Base-by-base conservation (phyloP, 306 rosid species). In the Cucurbita ficifolia region DNA sequence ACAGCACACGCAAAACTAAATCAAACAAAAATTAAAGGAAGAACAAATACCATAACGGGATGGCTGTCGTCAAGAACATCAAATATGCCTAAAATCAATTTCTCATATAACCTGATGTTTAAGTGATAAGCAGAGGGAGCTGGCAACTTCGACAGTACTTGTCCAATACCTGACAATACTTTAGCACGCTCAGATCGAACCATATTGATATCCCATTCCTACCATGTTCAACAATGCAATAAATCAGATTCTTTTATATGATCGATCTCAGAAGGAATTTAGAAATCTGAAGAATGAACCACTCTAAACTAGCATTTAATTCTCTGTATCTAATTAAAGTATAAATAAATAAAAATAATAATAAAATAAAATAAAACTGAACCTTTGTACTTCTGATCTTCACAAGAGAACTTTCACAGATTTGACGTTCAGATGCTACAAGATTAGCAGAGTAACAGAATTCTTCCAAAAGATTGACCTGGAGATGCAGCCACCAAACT, bases 41-140 rank as follows among this genome's bases (percentile, higher is more conserved):
- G 72, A 71, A 65, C 43, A 61, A 68, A 52, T 81, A 83, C 86
- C 81, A 14, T 76, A 62, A 77, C 67, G 74, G 84, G 79, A 70
- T 86, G 90, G 76, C 84, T 76, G 76, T 83, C 87, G 16, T 83
- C 87, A 69, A 81, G 82, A 68, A 69, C 75, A 69, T 83, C 90
- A 79, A 86, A 77, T 33, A 86, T 49, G 2, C 86, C 77, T 49
- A 83, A 68, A 45, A 86, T 86, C 72, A 86, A 72, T 78, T 77
- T 86, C 84, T 81, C 86, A 43, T 86, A 86, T 42, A 86, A 72
- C 76, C 84, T 77, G 64, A 86, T 63, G 73, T 86, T 86, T 74
- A 83, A 78, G 76, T 81, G 85, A 76, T 83, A 86, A 21, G 56
- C 86, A 77, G 84, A 70, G 67, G 83, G 76, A 75, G 79, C 82